These are phyloP conservation scores for Rhytidhysteron rufulum DNA, from an alignment of 2,329 filamentous ascomycete species.

Conservation along the genomic window DNA sequence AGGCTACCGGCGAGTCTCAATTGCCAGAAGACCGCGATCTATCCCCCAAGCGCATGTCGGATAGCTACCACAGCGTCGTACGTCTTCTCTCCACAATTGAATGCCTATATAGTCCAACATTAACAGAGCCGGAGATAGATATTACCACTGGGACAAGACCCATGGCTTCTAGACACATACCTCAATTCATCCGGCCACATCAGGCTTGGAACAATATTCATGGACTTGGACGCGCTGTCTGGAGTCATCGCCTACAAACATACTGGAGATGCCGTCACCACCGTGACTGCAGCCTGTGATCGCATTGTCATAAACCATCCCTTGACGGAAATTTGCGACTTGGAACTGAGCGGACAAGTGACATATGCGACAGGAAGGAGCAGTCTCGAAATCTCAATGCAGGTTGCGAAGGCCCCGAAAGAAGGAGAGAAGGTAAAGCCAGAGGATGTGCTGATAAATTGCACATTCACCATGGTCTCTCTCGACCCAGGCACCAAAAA, in stretches of 20 bases:
- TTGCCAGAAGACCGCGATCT: slow-evolving; percentile 51
- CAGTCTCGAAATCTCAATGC: slow-evolving; percentile 70
- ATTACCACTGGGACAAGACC: slow-evolving; percentile 67
- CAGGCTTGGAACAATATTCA: slow-evolving; percentile 67
- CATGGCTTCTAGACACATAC: slow-evolving; percentile 74
- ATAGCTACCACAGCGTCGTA: slow-evolving; percentile 67
- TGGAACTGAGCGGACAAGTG: slow-evolving; percentile 66
- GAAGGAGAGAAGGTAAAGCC: slow-evolving; percentile 54
- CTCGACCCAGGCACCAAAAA: slow-evolving; percentile 65
- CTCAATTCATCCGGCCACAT: slow-evolving; percentile 74
- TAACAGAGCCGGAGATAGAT: slow-evolving; percentile 43
- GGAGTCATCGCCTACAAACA: slow-evolving; percentile 75
- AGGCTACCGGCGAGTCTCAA: slow-evolving; percentile 28
- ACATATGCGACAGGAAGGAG: slow-evolving; percentile 70
- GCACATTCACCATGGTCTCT: slow-evolving; percentile 74
- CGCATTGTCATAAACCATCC: slow-evolving; percentile 66
- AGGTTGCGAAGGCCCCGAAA: slow-evolving; percentile 64
- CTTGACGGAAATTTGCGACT: slow-evolving; percentile 72
- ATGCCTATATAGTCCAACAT: slow-evolving; percentile 5
- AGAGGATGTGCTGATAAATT: slow-evolving; percentile 65
- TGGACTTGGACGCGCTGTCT: slow-evolving; percentile 75
- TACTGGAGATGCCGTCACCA: slow-evolving; percentile 61
- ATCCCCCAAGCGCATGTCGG: slow-evolving; percentile 64
- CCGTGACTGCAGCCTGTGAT: slow-evolving; percentile 62
- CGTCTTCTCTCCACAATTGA: slow-evolving; percentile 21